Base-by-base conservation (phyloP, 2,329 filamentous ascomycete genomes). In the Neobulgaria alba region DNA sequence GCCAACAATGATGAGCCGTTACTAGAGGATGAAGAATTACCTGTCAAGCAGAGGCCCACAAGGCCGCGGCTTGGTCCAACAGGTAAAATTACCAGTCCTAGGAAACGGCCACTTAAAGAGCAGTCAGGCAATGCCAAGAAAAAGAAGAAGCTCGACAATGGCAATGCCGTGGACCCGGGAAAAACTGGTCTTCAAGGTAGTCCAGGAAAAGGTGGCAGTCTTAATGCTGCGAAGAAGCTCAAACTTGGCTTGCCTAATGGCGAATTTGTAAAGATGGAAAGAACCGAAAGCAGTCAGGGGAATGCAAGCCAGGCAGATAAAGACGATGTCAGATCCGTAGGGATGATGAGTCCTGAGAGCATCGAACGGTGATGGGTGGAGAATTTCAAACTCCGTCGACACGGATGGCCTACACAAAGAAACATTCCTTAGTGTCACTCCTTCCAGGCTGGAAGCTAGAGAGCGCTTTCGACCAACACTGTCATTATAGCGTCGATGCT, bases 21-120 rank as follows among this genome's bases (percentile, higher is more conserved):
- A 50, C 69, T 94, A 38, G 92, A 98, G 67, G 92, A 98, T 64
- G 86, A 96, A 58, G 90, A 98, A 53, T 68, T 98, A 17, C 92
- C 93, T 12, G 77, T 82, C 41, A 98, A 98, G 65, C 92, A 98
- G 65, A 64, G 74, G 38, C 61, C 78, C 33, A 67, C 82, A 67
- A 43, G 52, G 65, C 86, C 67, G 17, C 70, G 75, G n/a, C 75
- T 77, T n/a, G 69, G 75, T 21, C 71, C 77, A 15, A 89, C 82
- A 15, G 86, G 86, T 57, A 94, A 93, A 69, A 94, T 94, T 51
- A 82, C 83, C 9, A 84, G 80, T 38, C 85, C 86, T 21, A 79
- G 88, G 53, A 94, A 93, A 66, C 72, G 85, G 5, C 85, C 86
- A 21, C 75, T 86, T 16, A 81, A 84, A 57, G 85, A 92, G 60